A percentile compares a stretch with the other conserved stretches of the same genome.
These are phyloP conservation scores for Verticillium nonalfalfae DNA, from an alignment of 2,329 filamentous ascomycete genomes.

Conservation along the genomic window DNA sequence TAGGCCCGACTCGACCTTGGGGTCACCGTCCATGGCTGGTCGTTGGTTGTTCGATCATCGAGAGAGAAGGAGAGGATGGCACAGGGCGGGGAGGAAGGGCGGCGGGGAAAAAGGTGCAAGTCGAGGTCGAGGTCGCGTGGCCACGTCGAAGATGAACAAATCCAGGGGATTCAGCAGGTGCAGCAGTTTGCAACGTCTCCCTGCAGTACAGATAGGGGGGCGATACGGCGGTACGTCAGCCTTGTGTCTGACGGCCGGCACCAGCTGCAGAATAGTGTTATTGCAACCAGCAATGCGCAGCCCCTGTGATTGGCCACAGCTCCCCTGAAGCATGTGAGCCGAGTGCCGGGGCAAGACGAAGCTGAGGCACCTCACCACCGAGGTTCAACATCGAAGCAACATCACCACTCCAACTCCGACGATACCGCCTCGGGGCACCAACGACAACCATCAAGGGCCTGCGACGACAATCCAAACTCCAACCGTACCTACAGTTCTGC, in stretches of 20 bases:
- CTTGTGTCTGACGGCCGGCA: neutral
- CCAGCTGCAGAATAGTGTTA: neutral
- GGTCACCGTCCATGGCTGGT: constrained; percentile 63
- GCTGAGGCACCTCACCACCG: neutral
- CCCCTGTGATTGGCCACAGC: neutral
- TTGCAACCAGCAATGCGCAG: neutral
- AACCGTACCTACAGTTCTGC: no score
- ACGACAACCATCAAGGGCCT: no score
- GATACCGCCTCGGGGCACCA: neutral
- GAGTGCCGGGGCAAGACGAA: neutral
- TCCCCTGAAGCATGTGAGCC: neutral
- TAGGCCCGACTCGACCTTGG: constrained; percentile 62
- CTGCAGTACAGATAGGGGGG: no score
- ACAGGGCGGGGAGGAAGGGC: neutral
- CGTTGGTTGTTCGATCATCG: constrained; percentile 7
- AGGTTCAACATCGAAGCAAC: neutral
- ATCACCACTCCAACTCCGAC: neutral
- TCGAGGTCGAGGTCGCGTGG: neutral
- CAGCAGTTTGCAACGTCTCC: neutral
- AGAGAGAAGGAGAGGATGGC: constrained; percentile 6
- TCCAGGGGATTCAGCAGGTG: neutral
- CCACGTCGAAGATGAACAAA: neutral
- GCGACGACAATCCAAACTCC: no score
- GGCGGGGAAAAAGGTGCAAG: no score
- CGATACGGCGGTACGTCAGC: neutral